Evolutionary conservation across 2,329 filamentous ascomycete species (phyloP), one percentile per base, ranked within the genome.

Genomic region (Botrytis squamosa): DNA sequence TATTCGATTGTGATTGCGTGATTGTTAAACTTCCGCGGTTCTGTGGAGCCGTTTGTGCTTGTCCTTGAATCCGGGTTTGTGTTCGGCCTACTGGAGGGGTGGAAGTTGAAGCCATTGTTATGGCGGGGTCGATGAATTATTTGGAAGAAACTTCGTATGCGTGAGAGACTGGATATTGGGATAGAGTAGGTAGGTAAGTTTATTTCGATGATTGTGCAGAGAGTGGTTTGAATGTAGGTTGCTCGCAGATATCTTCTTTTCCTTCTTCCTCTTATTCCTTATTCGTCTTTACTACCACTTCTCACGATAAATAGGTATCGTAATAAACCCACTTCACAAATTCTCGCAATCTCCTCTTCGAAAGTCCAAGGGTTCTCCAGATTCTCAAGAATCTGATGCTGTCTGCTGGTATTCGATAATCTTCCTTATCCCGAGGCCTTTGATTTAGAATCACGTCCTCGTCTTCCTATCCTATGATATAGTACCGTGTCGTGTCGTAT

Each of bases 31-130:
- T 49, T 38, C 68, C 29, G 14, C 52, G 52, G 29, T 57, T 57
- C n/a, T 57, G 52, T 57, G 52, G 52, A 29, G 52, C n/a, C n/a
- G 52, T 57, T 46, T 70, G 52, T 20, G 36, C 25, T 57, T 70
- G 29, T 18, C 22, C 22, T 33, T 59, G 33, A 25, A 55, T 33
- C 1, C 42, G 38, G 18, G 18, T 25, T 33, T 68, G 65, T 33
- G 49, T 36, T n/a, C 52, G 52, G 52, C 52, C 52, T 6, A 18
- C n/a, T 29, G 14, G 52, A 57, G 52, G 14, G 52, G n/a, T 57
- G 18, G 52, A 57, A 9, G n/a, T 57, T 57, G 52, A 57, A 29
- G 52, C 52, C 52, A 57, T 57, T 33, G 14, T 33, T 57, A 18
- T 18, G 52, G n/a, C 52, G 52, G 52, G n/a, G 52, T 33, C 3